Evolutionary conservation across 192 early-diverging fungal species (phyloP).

Genomic region (Coemansia sp.): DNA sequence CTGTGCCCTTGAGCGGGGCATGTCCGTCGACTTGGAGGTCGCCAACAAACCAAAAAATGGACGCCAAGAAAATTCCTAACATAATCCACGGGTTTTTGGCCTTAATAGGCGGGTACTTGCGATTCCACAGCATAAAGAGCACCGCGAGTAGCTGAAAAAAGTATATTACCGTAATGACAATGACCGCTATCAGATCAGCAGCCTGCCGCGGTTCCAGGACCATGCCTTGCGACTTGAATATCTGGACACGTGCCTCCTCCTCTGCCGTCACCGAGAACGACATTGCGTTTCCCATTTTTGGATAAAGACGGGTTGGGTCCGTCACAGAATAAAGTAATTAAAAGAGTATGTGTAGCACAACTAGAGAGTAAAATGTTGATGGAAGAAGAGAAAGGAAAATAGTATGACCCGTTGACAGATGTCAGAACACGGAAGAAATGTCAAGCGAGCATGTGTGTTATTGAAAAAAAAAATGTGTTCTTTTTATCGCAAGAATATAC

Average conservation of each 20-base stretch:
- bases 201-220: constrained; percentile 34
- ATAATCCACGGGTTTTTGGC: constrained; percentile 53
- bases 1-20: constrained; percentile 25
- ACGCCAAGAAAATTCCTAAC: constrained; percentile 23
- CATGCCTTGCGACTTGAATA: background rate
- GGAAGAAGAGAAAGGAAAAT: background rate
- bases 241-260: constrained; percentile 19
- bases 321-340: background rate
- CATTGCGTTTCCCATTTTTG: constrained; percentile 28
- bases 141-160: constrained; percentile 31
- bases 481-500: background rate
- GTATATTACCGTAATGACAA: constrained; percentile 14
- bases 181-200: constrained; percentile 23
- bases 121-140: constrained; percentile 41
- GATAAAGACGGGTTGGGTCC: background rate
- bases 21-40: constrained; percentile 53
- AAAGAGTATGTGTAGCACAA: background rate
- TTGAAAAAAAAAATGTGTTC: background rate
- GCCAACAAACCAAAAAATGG: constrained; percentile 54
- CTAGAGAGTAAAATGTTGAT: background rate
- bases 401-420: background rate
- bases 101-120: constrained; percentile 57
- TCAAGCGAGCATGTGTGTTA: background rate
- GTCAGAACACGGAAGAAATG: background rate
- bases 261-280: constrained; percentile 27